phyloP scores from a whole-genome alignment of 116 monocot genomes.

The Papilionanthe hybrid region DNA sequence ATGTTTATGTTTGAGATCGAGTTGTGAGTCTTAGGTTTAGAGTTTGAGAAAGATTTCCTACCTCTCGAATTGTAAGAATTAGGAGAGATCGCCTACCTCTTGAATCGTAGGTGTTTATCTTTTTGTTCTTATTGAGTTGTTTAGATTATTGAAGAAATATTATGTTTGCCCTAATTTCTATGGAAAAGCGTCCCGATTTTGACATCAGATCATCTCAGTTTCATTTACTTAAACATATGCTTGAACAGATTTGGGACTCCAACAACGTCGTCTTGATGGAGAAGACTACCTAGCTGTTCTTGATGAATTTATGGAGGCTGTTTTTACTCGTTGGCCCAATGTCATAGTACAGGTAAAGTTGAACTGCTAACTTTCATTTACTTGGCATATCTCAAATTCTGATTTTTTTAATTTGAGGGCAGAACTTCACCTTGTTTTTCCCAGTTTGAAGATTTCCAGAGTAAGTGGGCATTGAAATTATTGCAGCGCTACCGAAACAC shows the following conservation, averaged over 20 bases:
- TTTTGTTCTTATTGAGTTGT: too few species aligned
- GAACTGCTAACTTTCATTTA: slow-evolving; percentile 1
- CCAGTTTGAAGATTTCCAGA: slow-evolving; percentile 99
- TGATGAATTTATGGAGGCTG: slow-evolving; percentile 99
- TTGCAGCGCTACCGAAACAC: slow-evolving; percentile 83
- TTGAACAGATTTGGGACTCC: slow-evolving; percentile 75
- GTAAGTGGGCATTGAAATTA: slow-evolving; percentile 97
- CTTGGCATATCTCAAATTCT: neutral
- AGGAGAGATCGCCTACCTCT: too few species aligned
- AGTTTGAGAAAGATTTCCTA: too few species aligned
- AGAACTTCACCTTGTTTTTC: slow-evolving; percentile 4
- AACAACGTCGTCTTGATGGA: slow-evolving; percentile 86
- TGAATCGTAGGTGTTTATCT: too few species aligned
- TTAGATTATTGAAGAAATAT: too few species aligned
- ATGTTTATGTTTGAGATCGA: too few species aligned
- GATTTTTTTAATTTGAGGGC: neutral
- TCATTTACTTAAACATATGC: neutral
- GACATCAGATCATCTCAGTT: too few species aligned
- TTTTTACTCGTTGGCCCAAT: slow-evolving; percentile 97
- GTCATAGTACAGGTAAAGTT: slow-evolving; percentile 89
- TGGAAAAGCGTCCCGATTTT: neutral
- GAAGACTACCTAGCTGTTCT: slow-evolving; percentile 90
- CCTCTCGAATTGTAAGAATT: too few species aligned
- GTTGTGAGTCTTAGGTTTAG: too few species aligned
- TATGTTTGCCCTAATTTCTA: neutral